These are phyloP conservation scores for Backusella tarrabulga DNA, from an alignment of 192 early-diverging fungal species.

Conservation along the genomic window DNA sequence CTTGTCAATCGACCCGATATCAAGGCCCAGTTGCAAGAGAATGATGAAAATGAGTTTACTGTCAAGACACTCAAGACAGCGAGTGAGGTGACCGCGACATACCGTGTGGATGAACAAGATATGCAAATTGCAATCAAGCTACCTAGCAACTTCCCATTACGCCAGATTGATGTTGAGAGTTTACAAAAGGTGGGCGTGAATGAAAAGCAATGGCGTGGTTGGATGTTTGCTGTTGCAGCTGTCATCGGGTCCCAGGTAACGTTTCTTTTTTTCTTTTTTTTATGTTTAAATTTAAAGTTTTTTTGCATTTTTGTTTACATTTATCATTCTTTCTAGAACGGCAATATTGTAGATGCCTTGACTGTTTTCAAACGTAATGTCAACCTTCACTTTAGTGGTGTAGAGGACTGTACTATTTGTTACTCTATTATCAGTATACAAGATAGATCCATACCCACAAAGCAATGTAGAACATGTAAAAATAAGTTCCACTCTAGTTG, in stretches of 20 bases:
- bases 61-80: conserved; percentile 61
- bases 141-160: conserved; percentile 68
- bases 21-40: conserved; percentile 32
- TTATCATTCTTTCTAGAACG: conserved; percentile 57
- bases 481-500: conserved; percentile 93
- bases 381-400: conserved; percentile 91
- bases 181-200: conserved; percentile 64
- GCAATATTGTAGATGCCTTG: conserved; percentile 77
- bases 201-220: conserved; percentile 64
- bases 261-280: conserved; percentile 48
- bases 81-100: conserved; percentile 69
- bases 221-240: conserved; percentile 55
- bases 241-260: conserved; percentile 45
- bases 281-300: conserved; percentile 28
- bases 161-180: conserved; percentile 68
- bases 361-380: conserved; percentile 82
- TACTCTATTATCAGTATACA: conserved; percentile 92
- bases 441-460: conserved; percentile 84
- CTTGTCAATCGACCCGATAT: conserved; percentile 49
- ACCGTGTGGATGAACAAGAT: conserved; percentile 75
- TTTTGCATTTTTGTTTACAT: not conserved
- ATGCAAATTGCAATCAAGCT: conserved; percentile 74
- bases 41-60: conserved; percentile 57
- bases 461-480: conserved; percentile 92
- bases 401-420: conserved; percentile 97